Evolutionary conservation across 2,329 filamentous ascomycete genomes (phyloP).

Genomic region (Gaeumannomyces sp.): DNA sequence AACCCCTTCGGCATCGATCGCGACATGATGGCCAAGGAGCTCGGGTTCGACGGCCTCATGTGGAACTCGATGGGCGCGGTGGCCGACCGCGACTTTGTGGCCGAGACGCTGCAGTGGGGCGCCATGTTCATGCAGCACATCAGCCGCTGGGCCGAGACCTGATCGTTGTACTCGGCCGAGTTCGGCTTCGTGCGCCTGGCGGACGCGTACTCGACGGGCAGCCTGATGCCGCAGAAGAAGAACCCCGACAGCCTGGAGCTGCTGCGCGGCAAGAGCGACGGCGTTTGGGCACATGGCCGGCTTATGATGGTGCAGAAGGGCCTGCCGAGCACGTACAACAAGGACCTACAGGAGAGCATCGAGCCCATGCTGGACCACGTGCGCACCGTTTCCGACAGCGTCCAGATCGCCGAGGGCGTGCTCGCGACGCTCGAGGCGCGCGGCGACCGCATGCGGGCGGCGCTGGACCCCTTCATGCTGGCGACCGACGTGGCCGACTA

Average conservation of each 20-base stretch:
- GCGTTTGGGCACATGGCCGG: constrained; percentile 78
- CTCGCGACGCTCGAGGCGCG: constrained; percentile 64
- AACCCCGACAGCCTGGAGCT: constrained; percentile 67
- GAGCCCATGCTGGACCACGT: constrained; percentile 81
- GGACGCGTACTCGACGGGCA: constrained; percentile 74
- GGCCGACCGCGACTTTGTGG: constrained; percentile 73
- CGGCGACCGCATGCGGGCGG: constrained; percentile 71
- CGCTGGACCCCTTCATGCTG: constrained; percentile 77
- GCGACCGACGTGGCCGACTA: constrained; percentile 67
- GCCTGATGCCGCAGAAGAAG: constrained; percentile 79
- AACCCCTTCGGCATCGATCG: constrained; percentile 79
- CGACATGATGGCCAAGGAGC: constrained; percentile 70
- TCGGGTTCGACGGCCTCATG: constrained; percentile 70
- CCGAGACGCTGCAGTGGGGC: constrained; percentile 76
- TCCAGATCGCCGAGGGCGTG: constrained; percentile 77
- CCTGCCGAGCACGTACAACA: constrained; percentile 80
- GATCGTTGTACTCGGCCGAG: constrained; percentile 73
- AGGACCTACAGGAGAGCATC: constrained; percentile 82
- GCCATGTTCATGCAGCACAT: constrained; percentile 74
- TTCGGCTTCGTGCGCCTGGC: constrained; percentile 71
- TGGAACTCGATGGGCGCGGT: constrained; percentile 75
- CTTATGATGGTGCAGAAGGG: constrained; percentile 68
- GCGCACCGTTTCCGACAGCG: constrained; percentile 73
- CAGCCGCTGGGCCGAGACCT: constrained; percentile 78
- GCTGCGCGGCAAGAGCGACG: constrained; percentile 68